Percentiles rank a stretch among this genome's conserved stretches.
Conservation (phyloP, 257 asterid genomes). For the Pogostemon cablin region DNA sequence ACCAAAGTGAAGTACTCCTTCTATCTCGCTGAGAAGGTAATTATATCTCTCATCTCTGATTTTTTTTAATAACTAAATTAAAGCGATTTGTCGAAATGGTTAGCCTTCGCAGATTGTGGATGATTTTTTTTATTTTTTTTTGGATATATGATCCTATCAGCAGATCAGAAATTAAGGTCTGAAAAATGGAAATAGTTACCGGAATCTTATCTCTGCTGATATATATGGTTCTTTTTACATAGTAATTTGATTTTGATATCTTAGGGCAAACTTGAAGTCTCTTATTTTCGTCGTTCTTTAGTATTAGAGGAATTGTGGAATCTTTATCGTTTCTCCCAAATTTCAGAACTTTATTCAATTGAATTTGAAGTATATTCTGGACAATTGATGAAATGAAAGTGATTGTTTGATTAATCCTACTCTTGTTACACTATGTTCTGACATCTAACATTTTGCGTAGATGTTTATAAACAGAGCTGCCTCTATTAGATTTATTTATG, state of each 20-base stretch:
- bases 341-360: neutral
- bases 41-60: neutral
- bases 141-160: conserved; percentile 21
- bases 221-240: neutral
- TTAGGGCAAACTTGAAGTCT: neutral
- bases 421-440: neutral
- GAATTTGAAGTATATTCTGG: neutral
- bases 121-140: neutral
- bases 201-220: neutral
- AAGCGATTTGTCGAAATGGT: neutral
- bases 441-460: neutral
- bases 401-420: neutral
- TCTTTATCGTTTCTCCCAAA: neutral
- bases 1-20: conserved; percentile 64
- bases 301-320: neutral
- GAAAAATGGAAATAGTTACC: neutral
- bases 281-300: neutral
- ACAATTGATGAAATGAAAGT: conserved; percentile 6
- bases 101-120: neutral
- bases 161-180: conserved; percentile 2
- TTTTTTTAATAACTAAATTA: neutral
- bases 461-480: conserved; percentile 1
- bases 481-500: neutral
- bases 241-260: neutral
- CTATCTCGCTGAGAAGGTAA: conserved; percentile 61